A percentile compares a stretch with the other conserved stretches of the same genome.
phyloP scores from a whole-genome alignment of 192 early-diverging fungal genomes.

The Coemansia sp. region DNA sequence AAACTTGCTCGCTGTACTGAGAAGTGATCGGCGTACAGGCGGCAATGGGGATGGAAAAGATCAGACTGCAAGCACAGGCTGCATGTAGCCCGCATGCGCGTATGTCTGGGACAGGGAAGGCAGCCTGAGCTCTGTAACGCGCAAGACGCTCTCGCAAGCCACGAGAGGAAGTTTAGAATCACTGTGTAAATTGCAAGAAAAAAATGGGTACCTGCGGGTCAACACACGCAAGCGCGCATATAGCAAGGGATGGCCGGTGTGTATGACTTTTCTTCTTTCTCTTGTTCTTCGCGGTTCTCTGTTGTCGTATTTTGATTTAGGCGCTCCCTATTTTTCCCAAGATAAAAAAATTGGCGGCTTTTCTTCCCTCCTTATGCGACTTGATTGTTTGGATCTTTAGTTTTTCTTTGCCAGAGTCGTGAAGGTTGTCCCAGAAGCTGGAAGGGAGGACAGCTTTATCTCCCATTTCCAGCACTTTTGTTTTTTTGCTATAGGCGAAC shows the following conservation, averaged over 20 bases:
- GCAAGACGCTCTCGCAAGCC: too few species aligned
- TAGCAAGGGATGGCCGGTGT: too few species aligned
- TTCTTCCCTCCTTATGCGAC: slow-evolving; percentile 4
- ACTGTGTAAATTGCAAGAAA: not conserved
- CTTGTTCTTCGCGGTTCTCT: not conserved
- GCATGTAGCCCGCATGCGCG: slow-evolving; percentile 8
- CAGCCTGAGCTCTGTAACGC: too few species aligned
- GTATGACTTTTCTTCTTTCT: not conserved
- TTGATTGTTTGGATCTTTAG: slow-evolving; percentile 5
- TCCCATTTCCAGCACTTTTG: not conserved
- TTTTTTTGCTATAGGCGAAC: not conserved
- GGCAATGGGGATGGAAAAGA: not conserved
- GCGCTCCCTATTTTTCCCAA: slow-evolving; percentile 5
- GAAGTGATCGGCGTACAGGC: slow-evolving; percentile 5
- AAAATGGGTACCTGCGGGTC: not conserved
- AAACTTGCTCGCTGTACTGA: too few species aligned
- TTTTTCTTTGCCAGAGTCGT: not conserved
- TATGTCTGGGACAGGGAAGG: not conserved
- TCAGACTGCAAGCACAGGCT: slow-evolving; percentile 2
- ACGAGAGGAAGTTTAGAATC: not conserved
- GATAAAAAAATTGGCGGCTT: not conserved
- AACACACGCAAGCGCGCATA: too few species aligned
- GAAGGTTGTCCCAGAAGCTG: not conserved
- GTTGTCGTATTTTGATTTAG: slow-evolving; percentile 6
- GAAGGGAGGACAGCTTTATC: not conserved